Conservation (phyloP, 257 asterid species). For the Nicotiana noctiflora region DNA sequence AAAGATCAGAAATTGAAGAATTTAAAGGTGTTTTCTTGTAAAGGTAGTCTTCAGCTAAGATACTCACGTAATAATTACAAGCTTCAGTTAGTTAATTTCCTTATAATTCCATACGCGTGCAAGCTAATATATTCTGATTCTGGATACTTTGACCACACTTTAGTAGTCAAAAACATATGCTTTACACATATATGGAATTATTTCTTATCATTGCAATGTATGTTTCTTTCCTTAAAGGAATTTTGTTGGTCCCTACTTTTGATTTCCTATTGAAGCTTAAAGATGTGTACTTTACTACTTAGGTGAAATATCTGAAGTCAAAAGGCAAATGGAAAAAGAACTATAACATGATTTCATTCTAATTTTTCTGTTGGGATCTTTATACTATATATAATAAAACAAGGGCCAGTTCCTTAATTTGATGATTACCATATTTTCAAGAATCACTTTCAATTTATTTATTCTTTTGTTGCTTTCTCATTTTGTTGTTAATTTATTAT, state of each 20-base stretch:
- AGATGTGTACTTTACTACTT: slow-evolving; percentile 27
- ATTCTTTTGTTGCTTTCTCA: not conserved
- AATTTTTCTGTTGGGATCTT: not conserved
- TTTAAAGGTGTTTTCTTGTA: not conserved
- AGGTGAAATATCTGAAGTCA: slow-evolving; percentile 20
- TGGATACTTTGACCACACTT: slow-evolving; percentile 18
- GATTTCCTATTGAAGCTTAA: slow-evolving; percentile 26
- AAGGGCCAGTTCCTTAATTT: not conserved
- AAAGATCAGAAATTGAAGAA: not conserved
- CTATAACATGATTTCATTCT: slow-evolving; percentile 29
- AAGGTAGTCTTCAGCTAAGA: too few species aligned
- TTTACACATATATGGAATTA: not conserved
- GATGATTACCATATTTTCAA: not conserved
- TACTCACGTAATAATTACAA: not conserved
- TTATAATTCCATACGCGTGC: slow-evolving; percentile 8
- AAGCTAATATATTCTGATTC: not conserved
- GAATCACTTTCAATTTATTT: not conserved
- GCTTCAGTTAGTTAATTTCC: not conserved
- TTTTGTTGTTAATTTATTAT: not conserved
- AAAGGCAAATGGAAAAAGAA: slow-evolving; percentile 27
- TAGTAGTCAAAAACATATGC: slow-evolving; percentile 19
- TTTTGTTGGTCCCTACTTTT: slow-evolving; percentile 56
- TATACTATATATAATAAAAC: not conserved
- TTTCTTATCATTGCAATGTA: not conserved
- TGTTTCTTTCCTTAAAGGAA: slow-evolving; percentile 16